A percentile compares a stretch with the other conserved stretches of the same genome.
These are phyloP conservation scores for Austroboletus niveus DNA, from an alignment of 1,284 basidiomycete species.

Conservation along the genomic window DNA sequence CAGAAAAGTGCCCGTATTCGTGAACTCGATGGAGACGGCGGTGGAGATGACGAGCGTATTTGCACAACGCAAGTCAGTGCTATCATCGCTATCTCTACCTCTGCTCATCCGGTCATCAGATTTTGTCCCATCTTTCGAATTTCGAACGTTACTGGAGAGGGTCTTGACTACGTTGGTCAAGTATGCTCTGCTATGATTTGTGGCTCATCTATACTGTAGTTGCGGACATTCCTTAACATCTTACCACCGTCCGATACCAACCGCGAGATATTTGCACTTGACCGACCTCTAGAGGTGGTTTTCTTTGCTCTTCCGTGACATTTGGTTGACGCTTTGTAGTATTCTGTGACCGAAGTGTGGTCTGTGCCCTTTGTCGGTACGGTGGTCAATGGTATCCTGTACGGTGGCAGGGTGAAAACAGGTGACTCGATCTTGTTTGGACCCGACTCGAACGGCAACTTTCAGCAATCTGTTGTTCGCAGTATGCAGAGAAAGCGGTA, in stretches of 20 bases:
- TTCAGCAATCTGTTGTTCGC: slow-evolving; percentile 78
- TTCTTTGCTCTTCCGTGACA: not conserved
- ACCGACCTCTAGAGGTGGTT: slow-evolving; percentile 80
- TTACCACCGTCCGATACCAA: slow-evolving; percentile 83
- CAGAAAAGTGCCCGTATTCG: slow-evolving; percentile 77
- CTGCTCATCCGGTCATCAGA: slow-evolving; percentile 39
- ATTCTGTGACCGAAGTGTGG: slow-evolving; percentile 82
- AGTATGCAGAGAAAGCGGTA: slow-evolving; percentile 93
- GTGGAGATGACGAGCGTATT: slow-evolving; percentile 77
- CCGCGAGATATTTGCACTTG: slow-evolving; percentile 75
- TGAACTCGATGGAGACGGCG: slow-evolving; percentile 71
- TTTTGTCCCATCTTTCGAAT: slow-evolving; percentile 92
- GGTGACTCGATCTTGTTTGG: slow-evolving; percentile 87
- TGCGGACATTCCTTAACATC: slow-evolving; percentile 85
- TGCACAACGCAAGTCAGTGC: slow-evolving; percentile 27
- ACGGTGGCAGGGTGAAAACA: slow-evolving; percentile 71
- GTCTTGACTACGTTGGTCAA: slow-evolving; percentile 68
- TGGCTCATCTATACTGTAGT: slow-evolving; percentile 35
- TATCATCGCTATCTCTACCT: not conserved
- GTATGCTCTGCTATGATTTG: slow-evolving; percentile 1
- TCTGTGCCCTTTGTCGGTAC: slow-evolving; percentile 94
- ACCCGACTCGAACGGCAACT: slow-evolving; percentile 92
- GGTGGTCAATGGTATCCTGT: slow-evolving; percentile 91
- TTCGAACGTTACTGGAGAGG: slow-evolving; percentile 93
- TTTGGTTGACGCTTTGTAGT: slow-evolving; percentile 42